A percentile compares a stretch with the other conserved stretches of the same genome.
Evolutionary conservation across 805 yeast genomes (phyloP).

Genomic region (Isabelozyma heimii): DNA sequence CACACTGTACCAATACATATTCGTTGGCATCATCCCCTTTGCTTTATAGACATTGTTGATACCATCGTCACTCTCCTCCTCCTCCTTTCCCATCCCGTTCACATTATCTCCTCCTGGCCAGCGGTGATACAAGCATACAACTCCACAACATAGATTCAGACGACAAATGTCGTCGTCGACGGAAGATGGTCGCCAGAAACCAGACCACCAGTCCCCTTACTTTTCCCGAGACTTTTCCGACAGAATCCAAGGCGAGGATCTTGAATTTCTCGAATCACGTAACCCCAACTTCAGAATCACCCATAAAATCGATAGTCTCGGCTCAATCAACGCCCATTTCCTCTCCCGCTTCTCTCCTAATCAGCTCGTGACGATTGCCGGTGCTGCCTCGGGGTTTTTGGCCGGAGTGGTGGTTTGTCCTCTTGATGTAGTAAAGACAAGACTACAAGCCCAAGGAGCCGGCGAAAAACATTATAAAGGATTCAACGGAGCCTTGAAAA

Average conservation of each 20-base stretch:
- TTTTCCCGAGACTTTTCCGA: conserved; percentile 29
- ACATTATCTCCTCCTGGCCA: no score
- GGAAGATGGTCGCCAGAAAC: neutral
- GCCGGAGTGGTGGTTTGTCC: conserved; percentile 94
- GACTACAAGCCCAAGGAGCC: conserved; percentile 89
- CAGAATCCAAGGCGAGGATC: conserved; percentile 35
- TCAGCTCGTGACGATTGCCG: conserved; percentile 76
- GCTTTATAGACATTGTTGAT: no score
- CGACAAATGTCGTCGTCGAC: neutral
- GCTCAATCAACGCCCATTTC: neutral
- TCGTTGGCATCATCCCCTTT: no score
- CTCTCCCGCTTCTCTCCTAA: conserved; percentile 30
- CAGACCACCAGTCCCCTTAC: neutral
- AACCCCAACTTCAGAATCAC: conserved; percentile 17
- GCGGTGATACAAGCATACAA: no score
- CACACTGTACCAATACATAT: no score
- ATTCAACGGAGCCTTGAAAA: conserved; percentile 57
- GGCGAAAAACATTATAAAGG: conserved; percentile 50
- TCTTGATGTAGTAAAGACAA: conserved; percentile 86
- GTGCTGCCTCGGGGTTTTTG: conserved; percentile 90
- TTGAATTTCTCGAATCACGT: conserved; percentile 26
- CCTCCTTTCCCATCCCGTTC: no score
- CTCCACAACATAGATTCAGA: neutral
- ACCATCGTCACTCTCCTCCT: no score
- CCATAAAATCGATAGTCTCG: conserved; percentile 13